Conservation (phyloP, 495 filamentous ascomycete species). For the Penicillium chermesinum region DNA sequence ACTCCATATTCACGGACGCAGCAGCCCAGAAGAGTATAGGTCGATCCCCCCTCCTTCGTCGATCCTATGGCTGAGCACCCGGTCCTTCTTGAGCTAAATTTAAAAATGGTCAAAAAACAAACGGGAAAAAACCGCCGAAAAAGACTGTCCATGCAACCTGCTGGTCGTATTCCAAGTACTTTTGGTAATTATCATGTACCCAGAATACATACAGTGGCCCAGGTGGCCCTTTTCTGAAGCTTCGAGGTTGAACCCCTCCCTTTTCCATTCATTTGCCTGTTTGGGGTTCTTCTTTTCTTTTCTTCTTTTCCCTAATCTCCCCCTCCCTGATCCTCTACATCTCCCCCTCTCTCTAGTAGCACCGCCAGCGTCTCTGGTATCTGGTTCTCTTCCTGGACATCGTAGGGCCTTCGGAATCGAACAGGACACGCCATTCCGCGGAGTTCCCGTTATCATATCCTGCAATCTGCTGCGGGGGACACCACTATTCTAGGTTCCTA, state of each 20-base stretch:
- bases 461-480: conserved; percentile 1
- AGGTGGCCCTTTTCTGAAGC: conserved; percentile 22
- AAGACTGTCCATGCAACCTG: neutral
- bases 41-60: conserved; percentile 24
- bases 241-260: conserved; percentile 10
- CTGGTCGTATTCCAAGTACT: conserved; percentile 8
- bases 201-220: conserved; percentile 13
- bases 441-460: neutral
- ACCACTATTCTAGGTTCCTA: neutral
- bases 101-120: too few species aligned
- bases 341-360: neutral
- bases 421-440: too few species aligned
- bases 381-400: too few species aligned
- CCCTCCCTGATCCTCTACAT: neutral
- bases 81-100: conserved; percentile 13
- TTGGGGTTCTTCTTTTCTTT: conserved; percentile 7
- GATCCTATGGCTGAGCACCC: conserved; percentile 18
- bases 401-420: too few species aligned
- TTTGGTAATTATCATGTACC: conserved; percentile 20
- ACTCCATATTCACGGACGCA: conserved; percentile 5
- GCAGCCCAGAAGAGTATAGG: conserved; percentile 22
- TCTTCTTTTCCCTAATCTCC: conserved; percentile 9
- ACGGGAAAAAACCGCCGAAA: too few species aligned
- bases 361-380: too few species aligned
- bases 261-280: conserved; percentile 6